These are phyloP conservation scores for Gigaspora rosea DNA, from an alignment of 192 early-diverging fungal genomes.

Conservation along the genomic window DNA sequence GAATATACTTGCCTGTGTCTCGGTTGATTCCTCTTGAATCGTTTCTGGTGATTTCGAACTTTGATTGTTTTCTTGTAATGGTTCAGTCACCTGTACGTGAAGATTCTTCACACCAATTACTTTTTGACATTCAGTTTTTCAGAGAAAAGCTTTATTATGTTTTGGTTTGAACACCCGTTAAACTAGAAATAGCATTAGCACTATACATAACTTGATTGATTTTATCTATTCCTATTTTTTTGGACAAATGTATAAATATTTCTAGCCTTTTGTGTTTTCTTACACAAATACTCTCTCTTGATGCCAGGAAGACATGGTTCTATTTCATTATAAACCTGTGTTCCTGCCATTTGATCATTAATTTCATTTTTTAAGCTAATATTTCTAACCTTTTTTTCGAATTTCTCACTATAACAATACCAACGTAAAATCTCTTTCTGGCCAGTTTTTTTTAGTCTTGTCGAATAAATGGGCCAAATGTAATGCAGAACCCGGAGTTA, in stretches of 20 bases:
- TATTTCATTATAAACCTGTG: conserved; percentile 17
- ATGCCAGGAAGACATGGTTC: conserved; percentile 2
- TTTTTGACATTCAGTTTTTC: conserved; percentile 7
- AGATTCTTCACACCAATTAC: conserved; percentile 1
- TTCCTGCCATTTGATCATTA: conserved; percentile 23
- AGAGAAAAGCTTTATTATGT: background rate
- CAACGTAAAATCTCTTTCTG: conserved; percentile 7
- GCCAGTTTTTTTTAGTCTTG: conserved; percentile 19
- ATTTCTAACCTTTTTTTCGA: conserved; percentile 5
- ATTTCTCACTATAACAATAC: conserved; percentile 21
- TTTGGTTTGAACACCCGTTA: background rate
- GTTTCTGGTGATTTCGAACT: too few relatives aligned
- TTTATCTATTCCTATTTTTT: conserved; percentile 25
- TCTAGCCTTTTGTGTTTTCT: conserved; percentile 18
- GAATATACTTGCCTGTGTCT: background rate
- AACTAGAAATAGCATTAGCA: conserved; percentile 20
- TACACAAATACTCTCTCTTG: conserved; percentile 21
- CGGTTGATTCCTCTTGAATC: too few relatives aligned
- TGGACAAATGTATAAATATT: conserved; percentile 12
- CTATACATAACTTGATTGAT: conserved; percentile 12
- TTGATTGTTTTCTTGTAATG: background rate
- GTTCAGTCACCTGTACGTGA: conserved; percentile 14
- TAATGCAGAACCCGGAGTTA: conserved; percentile 10
- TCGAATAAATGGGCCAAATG: conserved; percentile 13
- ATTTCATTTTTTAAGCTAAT: conserved; percentile 5